Conservation (phyloP, 192 early-diverging fungal species). For the Podila horticola region DNA sequence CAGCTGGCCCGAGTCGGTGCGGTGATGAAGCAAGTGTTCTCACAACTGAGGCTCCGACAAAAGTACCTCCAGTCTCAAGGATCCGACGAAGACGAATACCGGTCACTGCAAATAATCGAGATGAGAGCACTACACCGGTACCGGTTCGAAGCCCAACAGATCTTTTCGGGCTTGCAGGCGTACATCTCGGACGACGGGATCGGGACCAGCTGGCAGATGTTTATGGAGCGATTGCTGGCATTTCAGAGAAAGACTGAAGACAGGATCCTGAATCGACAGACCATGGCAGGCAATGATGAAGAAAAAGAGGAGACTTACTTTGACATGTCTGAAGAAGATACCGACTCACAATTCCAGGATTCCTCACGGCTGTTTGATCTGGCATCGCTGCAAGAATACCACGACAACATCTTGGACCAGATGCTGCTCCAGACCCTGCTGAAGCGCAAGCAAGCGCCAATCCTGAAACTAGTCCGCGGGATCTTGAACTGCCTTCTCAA, state of each 20-base stretch:
- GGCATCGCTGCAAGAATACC: constrained; percentile 51
- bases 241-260: constrained; percentile 26
- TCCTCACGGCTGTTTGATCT: constrained; percentile 26
- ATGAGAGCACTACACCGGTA: constrained; percentile 47
- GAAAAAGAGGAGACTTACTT: constrained; percentile 1
- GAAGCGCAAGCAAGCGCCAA: constrained; percentile 54
- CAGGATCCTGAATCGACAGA: constrained; percentile 16
- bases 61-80: not conserved
- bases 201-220: constrained; percentile 52
- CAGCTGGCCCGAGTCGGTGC: constrained; percentile 51
- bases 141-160: constrained; percentile 60
- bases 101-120: constrained; percentile 5
- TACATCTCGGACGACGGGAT: constrained; percentile 58
- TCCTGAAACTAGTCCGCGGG: constrained; percentile 50
- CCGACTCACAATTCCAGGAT: not conserved
- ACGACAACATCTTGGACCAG: constrained; percentile 58
- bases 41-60: constrained; percentile 36
- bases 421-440: constrained; percentile 58
- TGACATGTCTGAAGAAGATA: not conserved
- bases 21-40: constrained; percentile 46
- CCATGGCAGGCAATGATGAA: constrained; percentile 1
- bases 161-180: constrained; percentile 56
- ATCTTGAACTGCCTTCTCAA: constrained; percentile 46
- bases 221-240: constrained; percentile 46
- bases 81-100: not conserved